Conservation (phyloP, 306 rosid genomes). For the Calophaca sinica region DNA sequence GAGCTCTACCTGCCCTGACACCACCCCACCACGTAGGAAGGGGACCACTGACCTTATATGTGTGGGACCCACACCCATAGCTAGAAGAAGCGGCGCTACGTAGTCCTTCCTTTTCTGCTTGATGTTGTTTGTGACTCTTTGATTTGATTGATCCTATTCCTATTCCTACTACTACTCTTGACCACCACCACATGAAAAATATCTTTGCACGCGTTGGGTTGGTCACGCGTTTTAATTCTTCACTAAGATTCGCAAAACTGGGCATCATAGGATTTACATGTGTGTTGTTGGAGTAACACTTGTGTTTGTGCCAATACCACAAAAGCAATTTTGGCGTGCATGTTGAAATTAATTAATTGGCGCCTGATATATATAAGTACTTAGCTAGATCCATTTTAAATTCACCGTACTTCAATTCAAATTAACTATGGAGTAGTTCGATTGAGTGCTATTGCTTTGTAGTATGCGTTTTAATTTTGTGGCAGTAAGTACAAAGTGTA, state of each 20-base stretch:
- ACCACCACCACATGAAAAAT: background rate
- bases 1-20: constrained; percentile 25
- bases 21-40: constrained; percentile 1
- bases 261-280: constrained; percentile 46
- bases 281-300: too few relatives aligned
- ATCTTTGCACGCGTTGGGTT: constrained; percentile 44
- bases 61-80: constrained; percentile 23
- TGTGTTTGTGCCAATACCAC: background rate
- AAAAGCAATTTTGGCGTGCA: constrained; percentile 8
- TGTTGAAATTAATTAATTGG: background rate
- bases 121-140: background rate
- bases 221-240: constrained; percentile 53
- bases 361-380: too few relatives aligned
- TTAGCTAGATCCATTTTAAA: too few relatives aligned
- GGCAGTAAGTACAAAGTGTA: background rate
- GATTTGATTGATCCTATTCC: background rate
- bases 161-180: background rate
- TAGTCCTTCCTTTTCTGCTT: background rate
- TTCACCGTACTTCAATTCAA: background rate
- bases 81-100: constrained; percentile 28
- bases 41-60: constrained; percentile 42
- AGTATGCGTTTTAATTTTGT: background rate
- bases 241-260: constrained; percentile 1
- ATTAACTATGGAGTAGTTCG: background rate
- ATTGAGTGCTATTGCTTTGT: background rate